phyloP scores from a whole-genome alignment of 192 early-diverging fungal species.

The Allomyces arbusculus region DNA sequence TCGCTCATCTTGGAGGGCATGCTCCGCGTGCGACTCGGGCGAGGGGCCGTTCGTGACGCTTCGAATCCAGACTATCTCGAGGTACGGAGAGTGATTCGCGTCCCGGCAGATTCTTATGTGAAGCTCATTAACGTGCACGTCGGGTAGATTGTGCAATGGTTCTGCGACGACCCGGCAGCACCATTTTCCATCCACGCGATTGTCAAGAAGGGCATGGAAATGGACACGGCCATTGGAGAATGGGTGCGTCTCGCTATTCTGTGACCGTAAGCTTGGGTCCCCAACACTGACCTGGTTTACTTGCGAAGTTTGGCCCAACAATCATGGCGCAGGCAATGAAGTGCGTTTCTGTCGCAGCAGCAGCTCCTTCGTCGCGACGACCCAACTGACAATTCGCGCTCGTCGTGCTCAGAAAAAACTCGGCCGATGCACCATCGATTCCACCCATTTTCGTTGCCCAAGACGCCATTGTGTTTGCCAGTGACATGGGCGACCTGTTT shows the following conservation, averaged over 20 bases:
- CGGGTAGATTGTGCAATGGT: background rate
- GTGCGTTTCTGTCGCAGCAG: background rate
- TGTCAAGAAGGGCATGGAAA: background rate
- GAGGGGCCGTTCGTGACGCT: background rate
- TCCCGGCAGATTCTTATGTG: no score
- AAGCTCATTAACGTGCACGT: no score
- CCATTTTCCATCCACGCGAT: background rate
- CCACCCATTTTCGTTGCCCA: background rate
- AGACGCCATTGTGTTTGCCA: background rate
- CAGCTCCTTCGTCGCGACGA: no score
- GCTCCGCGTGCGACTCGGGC: background rate
- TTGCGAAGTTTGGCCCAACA: background rate
- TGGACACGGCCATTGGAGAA: background rate
- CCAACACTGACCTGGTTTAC: background rate
- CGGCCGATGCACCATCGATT: no score
- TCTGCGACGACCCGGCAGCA: background rate
- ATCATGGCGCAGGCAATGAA: background rate
- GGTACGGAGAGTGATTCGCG: background rate
- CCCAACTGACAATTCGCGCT: no score
- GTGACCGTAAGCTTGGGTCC: background rate
- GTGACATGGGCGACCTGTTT: background rate
- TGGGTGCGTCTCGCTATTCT: background rate
- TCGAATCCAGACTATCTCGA: background rate
- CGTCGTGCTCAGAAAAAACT: no score
- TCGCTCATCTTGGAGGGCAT: background rate